Conservation (phyloP, 768 basidiomycete species). For the Mycena galopus region DNA sequence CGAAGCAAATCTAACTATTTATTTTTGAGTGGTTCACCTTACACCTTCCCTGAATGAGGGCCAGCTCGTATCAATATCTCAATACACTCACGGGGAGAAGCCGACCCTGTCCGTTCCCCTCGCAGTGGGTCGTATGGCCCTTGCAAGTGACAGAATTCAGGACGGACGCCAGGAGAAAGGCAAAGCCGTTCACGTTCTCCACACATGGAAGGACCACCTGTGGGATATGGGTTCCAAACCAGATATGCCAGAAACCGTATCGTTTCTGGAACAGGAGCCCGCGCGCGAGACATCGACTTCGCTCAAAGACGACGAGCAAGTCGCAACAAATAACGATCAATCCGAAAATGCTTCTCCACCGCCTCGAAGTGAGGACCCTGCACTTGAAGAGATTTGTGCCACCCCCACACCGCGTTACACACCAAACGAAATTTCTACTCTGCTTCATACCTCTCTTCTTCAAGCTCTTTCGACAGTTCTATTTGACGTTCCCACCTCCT, state of each 20-base stretch:
- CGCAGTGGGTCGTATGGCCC: conserved; percentile 82
- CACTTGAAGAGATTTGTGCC: conserved; percentile 9
- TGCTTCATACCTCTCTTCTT: conserved; percentile 72
- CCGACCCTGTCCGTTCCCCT: conserved; percentile 67
- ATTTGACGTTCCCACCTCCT: conserved; percentile 57
- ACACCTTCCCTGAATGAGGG: conserved; percentile 56
- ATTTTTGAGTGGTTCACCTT: conserved; percentile 69
- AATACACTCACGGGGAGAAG: conserved; percentile 54
- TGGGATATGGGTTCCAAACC: conserved; percentile 80
- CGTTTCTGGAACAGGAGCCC: conserved; percentile 35
- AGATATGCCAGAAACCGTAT: conserved; percentile 63
- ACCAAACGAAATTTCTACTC: conserved; percentile 61
- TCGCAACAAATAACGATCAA: conserved; percentile 17
- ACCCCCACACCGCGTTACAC: conserved; percentile 29
- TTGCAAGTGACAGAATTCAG: conserved; percentile 62
- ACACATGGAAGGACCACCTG: conserved; percentile 82
- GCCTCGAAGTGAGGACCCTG: background rate
- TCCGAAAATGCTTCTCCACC: conserved; percentile 14
- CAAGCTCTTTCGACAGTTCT: conserved; percentile 73
- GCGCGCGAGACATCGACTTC: background rate
- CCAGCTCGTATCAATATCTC: conserved; percentile 75
- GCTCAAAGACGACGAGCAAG: background rate
- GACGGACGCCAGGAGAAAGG: conserved; percentile 68
- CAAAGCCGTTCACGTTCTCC: conserved; percentile 80
- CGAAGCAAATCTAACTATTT: conserved; percentile 27